phyloP scores from a whole-genome alignment of 1,139 yeast genomes.

The Candida tropicalis region DNA sequence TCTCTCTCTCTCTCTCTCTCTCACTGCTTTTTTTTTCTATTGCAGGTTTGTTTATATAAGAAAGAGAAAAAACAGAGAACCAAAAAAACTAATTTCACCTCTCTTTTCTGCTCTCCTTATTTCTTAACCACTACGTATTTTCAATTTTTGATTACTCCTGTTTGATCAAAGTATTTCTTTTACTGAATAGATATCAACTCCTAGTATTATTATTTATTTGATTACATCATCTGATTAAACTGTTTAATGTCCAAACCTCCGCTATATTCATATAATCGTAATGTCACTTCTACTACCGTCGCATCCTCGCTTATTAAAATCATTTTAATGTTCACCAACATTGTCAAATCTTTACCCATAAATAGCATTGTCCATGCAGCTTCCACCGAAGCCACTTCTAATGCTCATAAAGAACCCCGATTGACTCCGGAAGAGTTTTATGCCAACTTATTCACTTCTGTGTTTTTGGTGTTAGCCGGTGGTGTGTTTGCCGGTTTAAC shows the following conservation, averaged over 20 bases:
- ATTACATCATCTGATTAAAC: neutral
- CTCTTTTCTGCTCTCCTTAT: neutral
- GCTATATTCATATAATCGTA: conserved; percentile 2
- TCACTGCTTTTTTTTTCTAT: neutral
- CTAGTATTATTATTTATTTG: too few species aligned
- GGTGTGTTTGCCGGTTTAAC: conserved; percentile 97
- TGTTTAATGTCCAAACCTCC: conserved; percentile 19
- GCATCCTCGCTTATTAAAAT: conserved; percentile 20
- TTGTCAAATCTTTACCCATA: conserved; percentile 33
- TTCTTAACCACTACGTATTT: neutral
- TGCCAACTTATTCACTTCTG: conserved; percentile 60
- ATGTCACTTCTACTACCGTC: conserved; percentile 23
- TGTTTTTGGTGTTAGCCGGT: conserved; percentile 76
- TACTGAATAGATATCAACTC: neutral
- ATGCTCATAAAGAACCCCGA: conserved; percentile 11
- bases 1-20: too few species aligned
- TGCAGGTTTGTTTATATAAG: too few species aligned
- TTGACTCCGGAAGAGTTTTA: conserved; percentile 51
- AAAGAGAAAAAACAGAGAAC: too few species aligned
- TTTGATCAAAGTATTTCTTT: neutral
- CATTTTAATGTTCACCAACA: conserved; percentile 22
- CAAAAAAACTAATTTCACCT: neutral
- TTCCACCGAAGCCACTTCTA: conserved; percentile 11
- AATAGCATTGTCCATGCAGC: conserved; percentile 6
- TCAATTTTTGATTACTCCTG: too few species aligned